phyloP scores from a whole-genome alignment of 352 stramenopile genomes.

The Halophytophthora polymorphica region DNA sequence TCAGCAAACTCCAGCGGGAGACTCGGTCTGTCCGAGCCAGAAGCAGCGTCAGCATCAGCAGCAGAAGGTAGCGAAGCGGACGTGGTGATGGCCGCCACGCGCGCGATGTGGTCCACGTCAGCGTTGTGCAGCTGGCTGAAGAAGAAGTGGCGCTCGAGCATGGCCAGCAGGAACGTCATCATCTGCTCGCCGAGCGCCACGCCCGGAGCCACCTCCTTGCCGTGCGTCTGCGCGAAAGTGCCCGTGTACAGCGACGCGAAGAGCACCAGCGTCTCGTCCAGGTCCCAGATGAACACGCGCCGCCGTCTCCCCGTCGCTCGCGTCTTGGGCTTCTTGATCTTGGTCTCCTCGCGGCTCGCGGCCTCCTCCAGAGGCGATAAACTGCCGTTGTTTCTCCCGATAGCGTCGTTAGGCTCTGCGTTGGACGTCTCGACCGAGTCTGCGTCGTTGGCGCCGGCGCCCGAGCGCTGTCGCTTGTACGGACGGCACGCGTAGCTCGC shows the following conservation, averaged over 20 bases:
- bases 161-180: conserved; percentile 79
- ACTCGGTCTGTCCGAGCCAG: neutral
- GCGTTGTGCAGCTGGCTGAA: conserved; percentile 74
- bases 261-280: conserved; percentile 81
- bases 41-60: neutral
- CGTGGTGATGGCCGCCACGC: conserved; percentile 7
- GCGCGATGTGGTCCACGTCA: conserved; percentile 67
- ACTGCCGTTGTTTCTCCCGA: conserved; percentile 4
- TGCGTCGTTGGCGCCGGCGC: neutral
- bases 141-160: conserved; percentile 85
- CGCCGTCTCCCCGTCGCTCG: conserved; percentile 10
- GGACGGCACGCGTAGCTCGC: conserved; percentile 22
- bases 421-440: neutral
- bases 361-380: neutral
- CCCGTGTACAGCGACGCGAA: conserved; percentile 81
- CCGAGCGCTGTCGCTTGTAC: conserved; percentile 37
- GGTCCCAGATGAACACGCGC: conserved; percentile 79
- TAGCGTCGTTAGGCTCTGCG: conserved; percentile 1
- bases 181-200: conserved; percentile 76
- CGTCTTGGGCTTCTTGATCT: neutral
- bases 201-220: conserved; percentile 54
- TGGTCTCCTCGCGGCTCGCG: neutral
- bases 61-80: conserved; percentile 4
- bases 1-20: conserved; percentile 4
- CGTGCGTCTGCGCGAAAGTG: conserved; percentile 56